These are phyloP conservation scores for Pyricularia pennisetigena DNA, from an alignment of 2,329 filamentous ascomycete genomes.

Conservation along the genomic window DNA sequence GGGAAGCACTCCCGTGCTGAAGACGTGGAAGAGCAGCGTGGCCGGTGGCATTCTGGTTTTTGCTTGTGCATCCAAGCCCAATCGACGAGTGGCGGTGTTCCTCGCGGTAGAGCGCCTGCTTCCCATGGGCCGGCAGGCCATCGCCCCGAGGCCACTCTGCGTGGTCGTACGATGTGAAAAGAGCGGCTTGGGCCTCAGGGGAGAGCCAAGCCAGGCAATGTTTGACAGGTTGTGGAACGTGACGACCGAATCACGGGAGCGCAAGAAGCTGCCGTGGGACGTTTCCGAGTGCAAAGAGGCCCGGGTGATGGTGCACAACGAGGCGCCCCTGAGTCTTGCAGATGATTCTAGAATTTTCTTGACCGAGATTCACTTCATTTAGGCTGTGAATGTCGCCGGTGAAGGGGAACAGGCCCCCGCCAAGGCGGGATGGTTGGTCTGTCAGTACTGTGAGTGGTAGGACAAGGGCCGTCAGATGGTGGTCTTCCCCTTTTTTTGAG, in stretches of 20 bases:
- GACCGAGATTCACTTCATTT: constrained; percentile 1
- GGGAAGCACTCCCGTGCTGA: neutral
- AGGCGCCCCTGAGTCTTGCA: constrained; percentile 3
- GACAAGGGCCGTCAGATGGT: neutral
- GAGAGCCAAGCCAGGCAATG: neutral
- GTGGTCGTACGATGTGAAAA: neutral
- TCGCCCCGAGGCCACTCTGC: neutral
- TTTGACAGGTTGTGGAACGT: neutral
- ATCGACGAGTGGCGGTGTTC: neutral
- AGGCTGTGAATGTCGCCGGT: neutral
- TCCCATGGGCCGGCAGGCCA: neutral
- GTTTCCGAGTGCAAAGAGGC: neutral
- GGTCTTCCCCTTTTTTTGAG: neutral
- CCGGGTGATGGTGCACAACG: constrained; percentile 4
- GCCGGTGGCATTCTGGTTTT: constrained; percentile 4
- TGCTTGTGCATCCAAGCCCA: neutral
- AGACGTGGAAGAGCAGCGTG: neutral
- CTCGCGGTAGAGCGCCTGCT: neutral
- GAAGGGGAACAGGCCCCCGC: neutral
- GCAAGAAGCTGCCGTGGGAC: neutral
- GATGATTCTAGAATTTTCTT: neutral
- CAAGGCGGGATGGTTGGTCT: neutral
- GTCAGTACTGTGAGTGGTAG: neutral
- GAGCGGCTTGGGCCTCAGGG: neutral
- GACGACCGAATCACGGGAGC: neutral